These are phyloP conservation scores for Neophaeococcomyces aloes DNA, from an alignment of 2,329 filamentous ascomycete species.

Conservation along the genomic window DNA sequence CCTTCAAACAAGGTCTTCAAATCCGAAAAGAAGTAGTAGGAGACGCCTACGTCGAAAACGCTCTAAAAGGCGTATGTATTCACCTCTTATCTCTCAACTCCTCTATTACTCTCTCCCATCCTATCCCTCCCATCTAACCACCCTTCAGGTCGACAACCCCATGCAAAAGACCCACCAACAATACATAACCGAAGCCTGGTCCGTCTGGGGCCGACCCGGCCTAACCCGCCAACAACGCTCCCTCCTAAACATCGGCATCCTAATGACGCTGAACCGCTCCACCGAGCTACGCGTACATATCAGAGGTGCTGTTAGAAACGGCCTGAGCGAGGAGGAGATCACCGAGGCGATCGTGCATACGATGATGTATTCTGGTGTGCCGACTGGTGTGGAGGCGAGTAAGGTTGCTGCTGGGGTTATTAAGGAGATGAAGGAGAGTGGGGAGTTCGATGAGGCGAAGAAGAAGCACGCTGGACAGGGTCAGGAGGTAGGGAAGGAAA, in stretches of 20 bases:
- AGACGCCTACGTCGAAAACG: constrained; percentile 49
- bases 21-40: constrained; percentile 52
- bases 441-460: not conserved
- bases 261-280: constrained; percentile 50
- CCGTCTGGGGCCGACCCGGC: constrained; percentile 54
- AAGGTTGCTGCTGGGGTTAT: constrained; percentile 22
- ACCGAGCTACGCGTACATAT: constrained; percentile 53
- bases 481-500: too few relatives aligned
- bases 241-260: constrained; percentile 55
- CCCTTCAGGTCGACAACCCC: constrained; percentile 3
- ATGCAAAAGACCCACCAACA: constrained; percentile 6
- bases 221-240: constrained; percentile 51
- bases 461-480: constrained; percentile 1
- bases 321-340: constrained; percentile 51
- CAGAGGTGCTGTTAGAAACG: constrained; percentile 54
- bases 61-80: constrained; percentile 30
- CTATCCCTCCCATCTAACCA: not conserved
- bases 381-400: constrained; percentile 34
- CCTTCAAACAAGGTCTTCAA: constrained; percentile 52
- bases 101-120: not conserved
- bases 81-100: not conserved
- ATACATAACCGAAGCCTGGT: constrained; percentile 52
- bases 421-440: constrained; percentile 9
- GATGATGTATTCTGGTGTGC: constrained; percentile 34
- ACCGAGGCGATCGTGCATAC: constrained; percentile 37